Conservation (phyloP, 257 asterid genomes). For the Ophiorrhiza pumila region DNA sequence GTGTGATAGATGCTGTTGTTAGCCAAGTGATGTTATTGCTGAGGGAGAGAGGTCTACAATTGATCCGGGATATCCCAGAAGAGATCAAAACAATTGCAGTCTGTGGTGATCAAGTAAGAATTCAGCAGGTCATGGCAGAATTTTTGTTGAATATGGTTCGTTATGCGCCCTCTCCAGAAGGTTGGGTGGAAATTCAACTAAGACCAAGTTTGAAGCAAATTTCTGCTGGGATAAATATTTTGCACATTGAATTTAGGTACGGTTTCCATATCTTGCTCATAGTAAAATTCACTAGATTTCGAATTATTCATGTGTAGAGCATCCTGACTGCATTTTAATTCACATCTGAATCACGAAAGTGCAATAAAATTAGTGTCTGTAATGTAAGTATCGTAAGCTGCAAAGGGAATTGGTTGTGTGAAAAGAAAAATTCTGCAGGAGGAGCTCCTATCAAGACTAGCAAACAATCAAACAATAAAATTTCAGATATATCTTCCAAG, state of each 20-base stretch:
- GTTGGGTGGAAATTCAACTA: conserved; percentile 89
- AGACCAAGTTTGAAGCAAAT: conserved; percentile 58
- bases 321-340: neutral
- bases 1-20: conserved; percentile 81
- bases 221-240: conserved; percentile 41
- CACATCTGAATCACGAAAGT: neutral
- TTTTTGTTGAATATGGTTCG: conserved; percentile 68
- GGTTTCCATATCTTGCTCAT: neutral
- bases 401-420: neutral
- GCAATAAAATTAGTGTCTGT: neutral
- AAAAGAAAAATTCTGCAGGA: neutral
- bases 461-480: neutral
- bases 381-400: neutral
- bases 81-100: conserved; percentile 64
- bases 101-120: conserved; percentile 73
- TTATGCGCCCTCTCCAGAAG: conserved; percentile 62
- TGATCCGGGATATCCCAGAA: conserved; percentile 80
- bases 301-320: neutral
- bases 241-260: conserved; percentile 74
- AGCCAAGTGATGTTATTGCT: conserved; percentile 83
- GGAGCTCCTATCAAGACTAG: neutral
- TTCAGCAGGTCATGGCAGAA: conserved; percentile 78
- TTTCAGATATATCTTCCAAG: neutral
- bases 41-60: conserved; percentile 67
- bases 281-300: neutral